A percentile compares a stretch with the other conserved stretches of the same genome.
Conservation (phyloP, 2,329 filamentous ascomycete genomes). For the Emmonsiellopsis sp. region DNA sequence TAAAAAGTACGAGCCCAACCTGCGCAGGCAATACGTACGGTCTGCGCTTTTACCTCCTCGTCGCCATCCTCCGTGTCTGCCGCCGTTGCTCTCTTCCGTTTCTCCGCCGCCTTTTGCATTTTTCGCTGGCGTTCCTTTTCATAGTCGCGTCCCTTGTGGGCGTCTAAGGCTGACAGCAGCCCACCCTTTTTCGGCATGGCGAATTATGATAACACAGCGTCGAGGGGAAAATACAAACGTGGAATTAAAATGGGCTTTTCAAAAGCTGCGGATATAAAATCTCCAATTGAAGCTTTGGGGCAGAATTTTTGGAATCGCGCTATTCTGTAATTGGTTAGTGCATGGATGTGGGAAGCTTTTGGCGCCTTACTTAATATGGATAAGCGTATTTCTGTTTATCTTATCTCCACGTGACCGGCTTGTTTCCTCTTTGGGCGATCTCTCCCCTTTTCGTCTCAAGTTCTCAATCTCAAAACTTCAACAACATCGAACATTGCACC, state of each 20-base stretch:
- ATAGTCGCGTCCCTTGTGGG: constrained; percentile 55
- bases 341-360: neutral
- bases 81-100: constrained; percentile 32
- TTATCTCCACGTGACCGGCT: neutral
- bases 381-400: neutral
- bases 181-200: constrained; percentile 48
- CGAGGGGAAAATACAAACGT: neutral
- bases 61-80: constrained; percentile 13
- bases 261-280: neutral
- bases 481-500: no score
- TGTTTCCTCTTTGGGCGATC: neutral
- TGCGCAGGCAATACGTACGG: neutral
- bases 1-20: neutral
- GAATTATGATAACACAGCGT: neutral
- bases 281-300: neutral
- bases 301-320: neutral
- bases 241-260: neutral
- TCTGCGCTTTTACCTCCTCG: constrained; percentile 20
- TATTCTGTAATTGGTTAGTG: neutral
- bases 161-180: constrained; percentile 50
- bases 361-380: neutral
- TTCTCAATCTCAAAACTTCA: neutral
- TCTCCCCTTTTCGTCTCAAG: neutral
- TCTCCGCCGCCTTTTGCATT: constrained; percentile 44
- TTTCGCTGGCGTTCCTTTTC: constrained; percentile 71